phyloP scores from a whole-genome alignment of 2,329 filamentous ascomycete genomes.

The Claviceps cyperi region DNA sequence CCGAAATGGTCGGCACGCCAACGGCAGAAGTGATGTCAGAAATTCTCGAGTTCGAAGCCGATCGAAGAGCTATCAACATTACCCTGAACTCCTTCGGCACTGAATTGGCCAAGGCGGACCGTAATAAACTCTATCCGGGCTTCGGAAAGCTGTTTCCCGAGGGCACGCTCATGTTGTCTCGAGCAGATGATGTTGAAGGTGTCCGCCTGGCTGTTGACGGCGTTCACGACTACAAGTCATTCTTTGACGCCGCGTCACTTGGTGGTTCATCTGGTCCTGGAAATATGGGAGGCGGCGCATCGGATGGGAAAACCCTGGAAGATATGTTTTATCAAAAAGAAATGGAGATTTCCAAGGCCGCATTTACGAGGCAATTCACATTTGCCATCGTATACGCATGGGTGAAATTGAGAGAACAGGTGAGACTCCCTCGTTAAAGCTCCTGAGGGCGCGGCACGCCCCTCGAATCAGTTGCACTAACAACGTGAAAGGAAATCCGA shows the following conservation, averaged over 20 bases:
- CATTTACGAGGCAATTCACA: slow-evolving; percentile 93
- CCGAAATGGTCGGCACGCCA: slow-evolving; percentile 75
- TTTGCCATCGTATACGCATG: slow-evolving; percentile 92
- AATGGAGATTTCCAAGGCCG: slow-evolving; percentile 93
- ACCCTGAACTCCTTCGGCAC: slow-evolving; percentile 98
- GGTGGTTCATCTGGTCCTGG: slow-evolving; percentile 58
- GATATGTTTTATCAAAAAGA: slow-evolving; percentile 99
- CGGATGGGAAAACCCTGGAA: slow-evolving; percentile 80
- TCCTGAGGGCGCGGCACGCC: background rate
- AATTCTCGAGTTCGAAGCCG: slow-evolving; percentile 91
- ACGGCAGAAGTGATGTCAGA: slow-evolving; percentile 93
- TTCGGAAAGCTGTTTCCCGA: slow-evolving; percentile 90
- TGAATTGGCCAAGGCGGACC: slow-evolving; percentile 81
- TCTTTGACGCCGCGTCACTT: slow-evolving; percentile 83
- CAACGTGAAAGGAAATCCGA: slow-evolving; percentile 65
- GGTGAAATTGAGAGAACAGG: slow-evolving; percentile 96
- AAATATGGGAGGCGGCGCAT: slow-evolving; percentile 69
- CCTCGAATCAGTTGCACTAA: slow-evolving; percentile 15
- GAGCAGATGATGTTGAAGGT: slow-evolving; percentile 88
- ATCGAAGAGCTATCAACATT: slow-evolving; percentile 95
- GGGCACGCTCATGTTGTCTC: slow-evolving; percentile 84
- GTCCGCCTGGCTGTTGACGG: slow-evolving; percentile 89
- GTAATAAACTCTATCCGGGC: slow-evolving; percentile 88
- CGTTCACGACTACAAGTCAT: slow-evolving; percentile 82
- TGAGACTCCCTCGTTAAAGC: slow-evolving; percentile 27